These are phyloP conservation scores for Crithidia brevicula DNA, from an alignment of 208 protist genomes.

Conservation along the genomic window DNA sequence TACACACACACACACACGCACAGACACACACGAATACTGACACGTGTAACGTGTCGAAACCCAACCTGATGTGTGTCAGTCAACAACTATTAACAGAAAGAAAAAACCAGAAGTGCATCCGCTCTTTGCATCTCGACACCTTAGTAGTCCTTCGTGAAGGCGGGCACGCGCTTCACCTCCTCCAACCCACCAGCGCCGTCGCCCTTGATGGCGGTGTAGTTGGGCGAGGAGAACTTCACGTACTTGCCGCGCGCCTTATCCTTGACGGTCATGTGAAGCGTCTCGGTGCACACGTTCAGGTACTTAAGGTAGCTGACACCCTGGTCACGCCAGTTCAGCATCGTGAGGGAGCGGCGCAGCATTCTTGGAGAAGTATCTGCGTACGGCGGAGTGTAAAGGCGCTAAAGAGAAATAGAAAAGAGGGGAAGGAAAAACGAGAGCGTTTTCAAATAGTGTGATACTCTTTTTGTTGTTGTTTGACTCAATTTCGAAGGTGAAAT, in stretches of 20 bases:
- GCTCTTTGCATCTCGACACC: neutral
- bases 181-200: conserved; percentile 69
- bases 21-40: too few species aligned
- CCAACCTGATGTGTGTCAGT: too few species aligned
- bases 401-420: neutral
- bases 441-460: too few species aligned
- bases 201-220: conserved; percentile 64
- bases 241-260: conserved; percentile 72
- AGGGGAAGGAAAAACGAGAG: too few species aligned
- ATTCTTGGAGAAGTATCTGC: conserved; percentile 24
- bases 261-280: conserved; percentile 82
- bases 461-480: neutral
- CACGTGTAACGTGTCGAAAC: too few species aligned
- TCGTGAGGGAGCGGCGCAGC: conserved; percentile 59
- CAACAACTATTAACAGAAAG: too few species aligned
- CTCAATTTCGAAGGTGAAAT: neutral
- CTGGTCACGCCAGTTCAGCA: conserved; percentile 86
- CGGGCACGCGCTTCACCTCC: conserved; percentile 73
- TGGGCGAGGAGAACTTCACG: conserved; percentile 68
- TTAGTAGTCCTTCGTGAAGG: conserved; percentile 83
- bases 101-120: neutral
- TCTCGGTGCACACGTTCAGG: conserved; percentile 88
- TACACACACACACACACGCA: neutral
- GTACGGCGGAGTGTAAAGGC: neutral
- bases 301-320: conserved; percentile 93